Base-by-base conservation (phyloP, 1,284 basidiomycete species). In the Lentinula novae-zelandiae region DNA sequence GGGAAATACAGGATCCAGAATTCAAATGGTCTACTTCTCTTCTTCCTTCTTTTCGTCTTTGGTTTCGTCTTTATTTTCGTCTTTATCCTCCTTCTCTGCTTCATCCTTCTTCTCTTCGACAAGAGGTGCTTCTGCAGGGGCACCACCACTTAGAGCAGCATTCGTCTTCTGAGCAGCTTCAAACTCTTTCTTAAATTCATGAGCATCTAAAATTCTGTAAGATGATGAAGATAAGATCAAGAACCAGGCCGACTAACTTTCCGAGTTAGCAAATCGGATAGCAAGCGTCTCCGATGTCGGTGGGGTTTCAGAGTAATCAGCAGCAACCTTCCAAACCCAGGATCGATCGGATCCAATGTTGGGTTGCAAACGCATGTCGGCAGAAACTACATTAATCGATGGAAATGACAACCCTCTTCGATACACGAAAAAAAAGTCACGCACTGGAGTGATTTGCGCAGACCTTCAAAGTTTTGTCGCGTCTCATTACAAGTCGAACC, bases 381-480 rank as follows among this genome's bases (percentile, higher is more conserved):
- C 68, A 38, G 91, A 80, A 73, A 99, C 96, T 98, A 67, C 0
- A 49, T 17, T 40, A 60, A 57, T 52, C 31, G 53, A 62, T 52
- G 51, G 8, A 46, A 48, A 15, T 60, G 53, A 62, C 54, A 52
- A 27, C 27, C 27, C 62, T 15, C 17, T 31, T 31, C 34, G 10
- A 34, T 17, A 40, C 39, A 56, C 50, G n/a, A n/a, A 58, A 49
- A 33, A 20, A 60, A 56, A 53, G n/a, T 1, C 40, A 87, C 94
- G 78, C 71, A 98, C 96, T 86, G 68, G 86, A 80, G 79, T 99
- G 97, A 82, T 99, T 99, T 64, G 97, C 97, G 80, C 97, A 99
- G 75, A 99, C 96, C 78, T 99, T 99, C 76, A 96, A 84, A 53
- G 97, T 99, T 89, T 98, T 98, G 84, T 99, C 97, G 76, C 97